These are phyloP conservation scores for Colletotrichum incanum DNA, from an alignment of 2,329 filamentous ascomycete genomes.

Conservation along the genomic window DNA sequence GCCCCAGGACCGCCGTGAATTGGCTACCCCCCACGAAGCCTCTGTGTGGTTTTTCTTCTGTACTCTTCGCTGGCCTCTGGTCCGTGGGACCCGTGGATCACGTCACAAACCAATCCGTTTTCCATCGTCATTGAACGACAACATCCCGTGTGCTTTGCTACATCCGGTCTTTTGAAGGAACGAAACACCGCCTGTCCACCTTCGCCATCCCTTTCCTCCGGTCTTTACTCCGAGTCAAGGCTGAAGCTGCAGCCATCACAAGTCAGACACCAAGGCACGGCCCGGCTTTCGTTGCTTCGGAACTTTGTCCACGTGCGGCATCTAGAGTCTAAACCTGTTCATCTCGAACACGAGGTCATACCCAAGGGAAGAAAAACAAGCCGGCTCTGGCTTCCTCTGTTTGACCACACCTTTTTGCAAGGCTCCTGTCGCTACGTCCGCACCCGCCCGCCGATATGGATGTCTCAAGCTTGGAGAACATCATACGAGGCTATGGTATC, in stretches of 20 bases:
- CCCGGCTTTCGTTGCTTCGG: conserved; percentile 32
- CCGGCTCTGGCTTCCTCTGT: neutral
- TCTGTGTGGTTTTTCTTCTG: neutral
- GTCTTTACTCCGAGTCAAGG: neutral
- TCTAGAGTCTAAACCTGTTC: neutral
- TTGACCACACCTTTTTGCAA: neutral
- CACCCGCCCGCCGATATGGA: conserved; percentile 17
- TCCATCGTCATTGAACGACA: conserved; percentile 32
- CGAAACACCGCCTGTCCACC: neutral
- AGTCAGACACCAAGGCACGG: conserved; percentile 30
- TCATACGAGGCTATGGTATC: conserved; percentile 52
- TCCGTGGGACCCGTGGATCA: conserved; percentile 5
- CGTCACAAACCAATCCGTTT: conserved; percentile 13
- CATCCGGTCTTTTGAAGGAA: conserved; percentile 22
- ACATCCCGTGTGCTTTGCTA: conserved; percentile 35
- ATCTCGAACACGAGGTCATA: conserved; percentile 14
- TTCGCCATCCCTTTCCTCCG: neutral
- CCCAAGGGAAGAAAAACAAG: neutral
- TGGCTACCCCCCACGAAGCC: conserved; percentile 18
- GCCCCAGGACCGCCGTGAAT: conserved; percentile 18
- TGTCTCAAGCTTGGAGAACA: conserved; percentile 40
- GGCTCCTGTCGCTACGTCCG: neutral
- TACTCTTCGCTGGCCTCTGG: neutral
- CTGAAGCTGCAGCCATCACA: conserved; percentile 5
- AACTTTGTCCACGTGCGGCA: conserved; percentile 29